A percentile compares a stretch with the other conserved stretches of the same genome.
phyloP scores from a whole-genome alignment of 208 protist species.

The Endotrypanum monterogeii region DNA sequence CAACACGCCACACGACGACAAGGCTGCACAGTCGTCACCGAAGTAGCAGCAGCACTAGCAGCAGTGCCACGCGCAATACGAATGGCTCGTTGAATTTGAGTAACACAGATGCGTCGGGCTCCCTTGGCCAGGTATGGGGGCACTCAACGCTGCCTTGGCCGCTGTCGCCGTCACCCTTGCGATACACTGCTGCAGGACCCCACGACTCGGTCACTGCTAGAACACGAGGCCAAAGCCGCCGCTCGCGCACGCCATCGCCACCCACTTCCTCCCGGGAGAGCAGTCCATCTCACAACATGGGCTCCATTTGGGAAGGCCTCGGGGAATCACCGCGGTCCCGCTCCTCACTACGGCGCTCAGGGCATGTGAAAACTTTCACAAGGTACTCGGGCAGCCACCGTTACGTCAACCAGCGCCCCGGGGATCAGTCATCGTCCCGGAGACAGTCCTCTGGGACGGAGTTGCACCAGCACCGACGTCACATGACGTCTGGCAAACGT shows the following conservation, averaged over 20 bases:
- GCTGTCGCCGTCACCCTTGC: neutral
- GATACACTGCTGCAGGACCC: neutral
- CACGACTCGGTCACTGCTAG: neutral
- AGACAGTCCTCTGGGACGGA: neutral
- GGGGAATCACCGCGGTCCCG: slow-evolving; percentile 1
- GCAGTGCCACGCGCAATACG: neutral
- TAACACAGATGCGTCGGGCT: neutral
- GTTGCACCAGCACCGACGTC: neutral
- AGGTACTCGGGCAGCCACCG: neutral
- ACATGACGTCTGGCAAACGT: neutral
- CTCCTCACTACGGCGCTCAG: neutral
- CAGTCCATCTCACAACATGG: slow-evolving; percentile 8
- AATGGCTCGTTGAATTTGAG: neutral
- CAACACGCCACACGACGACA: neutral
- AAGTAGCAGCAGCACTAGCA: neutral
- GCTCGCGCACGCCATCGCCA: slow-evolving; percentile 3
- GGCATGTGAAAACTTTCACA: neutral
- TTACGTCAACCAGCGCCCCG: neutral
- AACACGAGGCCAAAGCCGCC: neutral
- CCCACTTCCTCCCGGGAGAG: slow-evolving; percentile 1
- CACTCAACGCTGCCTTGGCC: neutral
- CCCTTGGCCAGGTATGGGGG: neutral
- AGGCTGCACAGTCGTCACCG: neutral
- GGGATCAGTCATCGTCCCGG: neutral
- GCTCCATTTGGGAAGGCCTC: neutral